Percentiles rank a stretch among this genome's conserved stretches.
Conservation (phyloP, 306 rosid genomes). For the Casuarina glauca region DNA sequence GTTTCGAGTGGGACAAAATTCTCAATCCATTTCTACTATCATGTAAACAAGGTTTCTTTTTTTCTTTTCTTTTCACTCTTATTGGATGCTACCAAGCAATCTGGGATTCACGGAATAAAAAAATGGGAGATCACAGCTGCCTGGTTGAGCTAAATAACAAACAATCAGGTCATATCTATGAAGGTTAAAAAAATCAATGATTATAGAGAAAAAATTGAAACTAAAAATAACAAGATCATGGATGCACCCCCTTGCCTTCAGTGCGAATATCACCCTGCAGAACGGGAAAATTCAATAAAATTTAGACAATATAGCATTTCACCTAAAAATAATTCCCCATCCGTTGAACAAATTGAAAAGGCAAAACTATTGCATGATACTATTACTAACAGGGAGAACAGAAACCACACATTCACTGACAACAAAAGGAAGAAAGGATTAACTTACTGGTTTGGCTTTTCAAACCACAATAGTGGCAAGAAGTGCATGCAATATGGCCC, state of each 20-base stretch:
- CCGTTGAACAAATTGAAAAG: constrained; percentile 1
- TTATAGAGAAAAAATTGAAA: constrained; percentile 8
- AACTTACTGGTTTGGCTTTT: constrained; percentile 40
- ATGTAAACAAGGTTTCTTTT: constrained; percentile 9
- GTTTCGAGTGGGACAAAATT: constrained; percentile 23
- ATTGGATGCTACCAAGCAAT: constrained; percentile 50
- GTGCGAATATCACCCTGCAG: constrained; percentile 35
- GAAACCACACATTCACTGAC: background rate
- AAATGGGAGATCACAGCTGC: constrained; percentile 41
- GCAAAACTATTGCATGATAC: background rate
- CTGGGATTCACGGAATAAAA: constrained; percentile 41
- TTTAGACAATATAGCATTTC: background rate
- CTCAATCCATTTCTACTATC: constrained; percentile 20
- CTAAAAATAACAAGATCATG: background rate
- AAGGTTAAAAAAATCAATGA: constrained; percentile 1
- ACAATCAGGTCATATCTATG: constrained; percentile 28
- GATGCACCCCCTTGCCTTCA: constrained; percentile 11
- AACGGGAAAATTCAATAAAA: constrained; percentile 12
- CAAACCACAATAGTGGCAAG: constrained; percentile 77
- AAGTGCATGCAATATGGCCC: constrained; percentile 87
- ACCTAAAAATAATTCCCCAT: background rate
- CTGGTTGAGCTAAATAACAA: constrained; percentile 38
- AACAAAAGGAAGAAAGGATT: constrained; percentile 14
- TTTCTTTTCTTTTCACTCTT: constrained; percentile 28
- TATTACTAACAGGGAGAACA: background rate